Conservation (phyloP, 345 rosid species). For the Linum trigynum region DNA sequence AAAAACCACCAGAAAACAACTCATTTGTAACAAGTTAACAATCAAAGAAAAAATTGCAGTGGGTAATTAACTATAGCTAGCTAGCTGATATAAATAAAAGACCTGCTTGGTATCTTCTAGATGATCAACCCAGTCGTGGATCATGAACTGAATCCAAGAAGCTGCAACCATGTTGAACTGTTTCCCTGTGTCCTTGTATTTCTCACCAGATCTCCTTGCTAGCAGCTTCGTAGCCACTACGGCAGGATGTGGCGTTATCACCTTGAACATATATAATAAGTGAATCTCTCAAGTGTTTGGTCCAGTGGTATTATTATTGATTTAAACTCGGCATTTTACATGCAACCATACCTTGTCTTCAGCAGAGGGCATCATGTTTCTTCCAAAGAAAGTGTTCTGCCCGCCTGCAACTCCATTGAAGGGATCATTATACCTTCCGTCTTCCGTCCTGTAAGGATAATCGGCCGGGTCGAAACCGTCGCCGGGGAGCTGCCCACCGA, state of each 20-base stretch:
- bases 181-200: conserved; percentile 38
- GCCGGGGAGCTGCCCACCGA: conserved; percentile 34
- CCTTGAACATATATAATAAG: too few species aligned
- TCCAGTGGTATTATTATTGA: too few species aligned
- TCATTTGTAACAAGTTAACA: too few species aligned
- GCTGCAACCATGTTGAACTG: conserved; percentile 59
- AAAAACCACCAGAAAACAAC: too few species aligned
- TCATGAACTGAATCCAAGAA: conserved; percentile 63
- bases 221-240: conserved; percentile 46
- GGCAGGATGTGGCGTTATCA: conserved; percentile 35
- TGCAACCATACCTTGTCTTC: conserved; percentile 13
- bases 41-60: too few species aligned
- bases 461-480: conserved; percentile 37
- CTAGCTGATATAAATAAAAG: too few species aligned
- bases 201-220: conserved; percentile 17
- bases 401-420: conserved; percentile 43
- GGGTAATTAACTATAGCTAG: too few species aligned
- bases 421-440: conserved; percentile 40
- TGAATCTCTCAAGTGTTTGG: too few species aligned
- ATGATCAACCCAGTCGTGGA: conserved; percentile 66
- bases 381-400: conserved; percentile 41
- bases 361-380: conserved; percentile 31
- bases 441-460: conserved; percentile 40
- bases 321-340: too few species aligned
- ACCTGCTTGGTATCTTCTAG: conserved; percentile 51